Evolutionary conservation across 345 rosid species (phyloP), one percentile per base, ranked within the genome.

Genomic region (Eucalyptus polyanthemos): DNA sequence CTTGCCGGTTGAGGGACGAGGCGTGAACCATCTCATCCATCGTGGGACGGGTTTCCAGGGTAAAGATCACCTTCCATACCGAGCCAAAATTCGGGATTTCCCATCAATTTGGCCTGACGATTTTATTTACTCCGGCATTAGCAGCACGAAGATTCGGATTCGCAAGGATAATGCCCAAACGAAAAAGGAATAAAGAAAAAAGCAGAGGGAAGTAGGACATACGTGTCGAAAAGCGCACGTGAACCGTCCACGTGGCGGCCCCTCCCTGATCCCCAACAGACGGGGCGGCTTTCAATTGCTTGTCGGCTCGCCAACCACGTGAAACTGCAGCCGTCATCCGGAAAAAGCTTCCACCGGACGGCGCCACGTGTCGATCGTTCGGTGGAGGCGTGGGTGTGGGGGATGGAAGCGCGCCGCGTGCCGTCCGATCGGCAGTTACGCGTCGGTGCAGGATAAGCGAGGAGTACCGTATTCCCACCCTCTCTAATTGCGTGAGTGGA

Each of bases 21-120:
- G 11, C 11, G 1, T 3, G 0, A 45, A 45, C 10, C 11, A 45
- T 45, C 3, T 45, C 49, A 3, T 45, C 49, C 1, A 45, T 45
- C 11, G 1, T 1, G 4, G 11, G 11, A 45, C 1, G 4, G 49
- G 11, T 45, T 45, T 45, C 10, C 1, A 45, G 11, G 49, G 4
- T 45, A 56, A 10, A 0, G 27, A 22, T 9, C 5, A 56, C 0
- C 0, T 56, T 22, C 9, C 6, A 9, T 9, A 56, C 3, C 1
- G 12, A 9, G 29, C 14, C 29, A 24, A 56, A 56, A 53, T 53
- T 53, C 24, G 0, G 58, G 58, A 19, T 53, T 56, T 56, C 62
- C 62, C 62, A 10, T 22, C 62, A n/a, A 62, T 65, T 65, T 15
- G 8, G 9, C 37, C 0, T 7, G 21, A 14, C 3, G 14, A n/a